phyloP scores from a whole-genome alignment of 495 filamentous ascomycete species.

The Choiromyces venosus region DNA sequence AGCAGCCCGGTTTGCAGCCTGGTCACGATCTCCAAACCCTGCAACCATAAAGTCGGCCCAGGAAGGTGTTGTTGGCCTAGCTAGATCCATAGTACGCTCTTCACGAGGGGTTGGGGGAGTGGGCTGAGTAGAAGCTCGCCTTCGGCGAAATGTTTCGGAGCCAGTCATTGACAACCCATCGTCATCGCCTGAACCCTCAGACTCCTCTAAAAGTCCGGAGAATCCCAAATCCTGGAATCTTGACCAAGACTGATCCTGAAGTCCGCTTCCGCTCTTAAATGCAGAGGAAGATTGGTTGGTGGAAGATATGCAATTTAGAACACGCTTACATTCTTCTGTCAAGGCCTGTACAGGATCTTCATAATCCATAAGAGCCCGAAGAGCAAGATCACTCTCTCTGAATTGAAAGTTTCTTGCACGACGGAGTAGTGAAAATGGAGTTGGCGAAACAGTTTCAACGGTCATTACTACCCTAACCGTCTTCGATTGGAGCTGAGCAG shows the following conservation, averaged over 20 bases:
- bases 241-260: slow-evolving; percentile 88
- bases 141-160: slow-evolving; percentile 29
- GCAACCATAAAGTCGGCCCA: slow-evolving; percentile 96
- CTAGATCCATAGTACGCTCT: slow-evolving; percentile 52
- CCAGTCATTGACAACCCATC: slow-evolving; percentile 38
- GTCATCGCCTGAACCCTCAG: slow-evolving; percentile 55
- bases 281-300: slow-evolving; percentile 74
- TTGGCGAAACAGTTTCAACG: slow-evolving; percentile 90
- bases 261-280: slow-evolving; percentile 61
- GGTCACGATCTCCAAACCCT: slow-evolving; percentile 59
- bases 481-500: slow-evolving; percentile 67
- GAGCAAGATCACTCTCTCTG: slow-evolving; percentile 72
- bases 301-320: slow-evolving; percentile 79
- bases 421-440: slow-evolving; percentile 83
- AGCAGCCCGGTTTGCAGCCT: slow-evolving; percentile 49
- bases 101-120: slow-evolving; percentile 23
- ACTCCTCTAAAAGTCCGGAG: slow-evolving; percentile 65
- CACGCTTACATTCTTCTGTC: slow-evolving; percentile 88
- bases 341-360: slow-evolving; percentile 84
- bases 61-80: slow-evolving; percentile 87
- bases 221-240: slow-evolving; percentile 95
- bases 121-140: slow-evolving; percentile 41
- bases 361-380: slow-evolving; percentile 77
- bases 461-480: slow-evolving; percentile 94
- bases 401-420: slow-evolving; percentile 94